phyloP scores from a whole-genome alignment of 2,329 filamentous ascomycete genomes.

The Fusarium sp. region DNA sequence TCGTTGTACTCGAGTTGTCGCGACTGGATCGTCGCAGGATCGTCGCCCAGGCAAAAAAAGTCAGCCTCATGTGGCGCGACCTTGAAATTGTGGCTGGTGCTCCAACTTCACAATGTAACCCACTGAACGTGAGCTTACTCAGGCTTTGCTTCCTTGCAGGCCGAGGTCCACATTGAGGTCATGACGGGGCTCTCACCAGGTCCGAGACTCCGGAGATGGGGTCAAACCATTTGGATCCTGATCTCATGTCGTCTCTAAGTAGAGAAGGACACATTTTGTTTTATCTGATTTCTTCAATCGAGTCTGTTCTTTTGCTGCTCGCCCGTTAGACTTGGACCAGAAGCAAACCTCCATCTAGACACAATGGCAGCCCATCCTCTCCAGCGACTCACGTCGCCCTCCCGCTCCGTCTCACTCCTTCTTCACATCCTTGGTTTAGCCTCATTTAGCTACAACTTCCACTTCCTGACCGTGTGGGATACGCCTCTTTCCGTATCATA shows the following conservation, averaged over 20 bases:
- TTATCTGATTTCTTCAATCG: neutral
- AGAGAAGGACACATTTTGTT: neutral
- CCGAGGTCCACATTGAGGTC: conserved; percentile 38
- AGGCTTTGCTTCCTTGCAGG: neutral
- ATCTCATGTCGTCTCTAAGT: conserved; percentile 19
- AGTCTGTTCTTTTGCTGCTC: neutral
- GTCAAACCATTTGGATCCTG: conserved; percentile 11
- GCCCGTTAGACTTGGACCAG: neutral
- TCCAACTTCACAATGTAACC: neutral
- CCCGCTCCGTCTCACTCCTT: conserved; percentile 70
- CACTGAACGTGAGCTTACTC: conserved; percentile 1
- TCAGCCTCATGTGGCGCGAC: conserved; percentile 44
- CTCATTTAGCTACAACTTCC: conserved; percentile 67
- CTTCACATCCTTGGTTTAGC: conserved; percentile 68
- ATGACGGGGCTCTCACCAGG: conserved; percentile 35
- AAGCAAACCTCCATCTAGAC: neutral
- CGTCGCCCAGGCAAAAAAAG: conserved; percentile 25
- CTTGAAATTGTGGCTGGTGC: conserved; percentile 33
- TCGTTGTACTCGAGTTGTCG: conserved; percentile 22
- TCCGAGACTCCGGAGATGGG: conserved; percentile 32
- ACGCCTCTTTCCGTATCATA: conserved; percentile 68
- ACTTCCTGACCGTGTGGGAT: conserved; percentile 63
- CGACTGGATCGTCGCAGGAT: conserved; percentile 12
- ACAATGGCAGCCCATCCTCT: conserved; percentile 68
- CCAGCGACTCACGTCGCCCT: conserved; percentile 75